Evolutionary conservation across 2,329 filamentous ascomycete genomes (phyloP).

Genomic region (Clarireedia homoeocarpa): DNA sequence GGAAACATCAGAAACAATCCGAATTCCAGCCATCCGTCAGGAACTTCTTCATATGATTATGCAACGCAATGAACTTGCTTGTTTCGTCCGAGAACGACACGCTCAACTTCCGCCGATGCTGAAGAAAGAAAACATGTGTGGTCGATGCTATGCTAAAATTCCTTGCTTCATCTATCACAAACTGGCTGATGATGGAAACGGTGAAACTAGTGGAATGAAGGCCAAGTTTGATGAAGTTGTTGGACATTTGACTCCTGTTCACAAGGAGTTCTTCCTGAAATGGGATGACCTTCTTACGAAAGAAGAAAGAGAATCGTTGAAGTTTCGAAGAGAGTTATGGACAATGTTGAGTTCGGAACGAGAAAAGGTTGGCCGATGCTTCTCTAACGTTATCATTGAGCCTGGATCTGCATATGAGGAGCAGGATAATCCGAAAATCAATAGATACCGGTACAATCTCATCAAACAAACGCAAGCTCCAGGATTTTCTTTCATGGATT

Average conservation of each 20-base stretch:
- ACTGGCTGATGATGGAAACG: conserved; percentile 74
- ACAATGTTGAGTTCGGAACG: conserved; percentile 87
- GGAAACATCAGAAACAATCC: conserved; percentile 78
- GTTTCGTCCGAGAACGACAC: conserved; percentile 73
- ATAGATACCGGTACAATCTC: conserved; percentile 82
- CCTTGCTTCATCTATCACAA: conserved; percentile 93
- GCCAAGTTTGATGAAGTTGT: conserved; percentile 78
- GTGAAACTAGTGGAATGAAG: conserved; percentile 72
- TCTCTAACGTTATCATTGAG: conserved; percentile 78
- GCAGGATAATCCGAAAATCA: conserved; percentile 69
- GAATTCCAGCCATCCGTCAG: conserved; percentile 76
- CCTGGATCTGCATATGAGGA: conserved; percentile 68
- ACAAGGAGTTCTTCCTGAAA: conserved; percentile 82
- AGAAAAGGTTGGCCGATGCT: conserved; percentile 83
- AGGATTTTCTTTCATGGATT: conserved; percentile 81
- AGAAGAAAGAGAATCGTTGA: conserved; percentile 86
- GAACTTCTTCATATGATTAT: conserved; percentile 96
- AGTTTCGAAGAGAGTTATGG: conserved; percentile 85
- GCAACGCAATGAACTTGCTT: conserved; percentile 83
- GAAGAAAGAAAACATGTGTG: conserved; percentile 72
- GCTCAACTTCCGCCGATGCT: conserved; percentile 79
- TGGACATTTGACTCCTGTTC: conserved; percentile 62
- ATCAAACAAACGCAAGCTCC: conserved; percentile 55
- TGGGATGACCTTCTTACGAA: conserved; percentile 92
- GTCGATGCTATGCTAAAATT: conserved; percentile 81